Evolutionary conservation across 805 yeast species (phyloP), one percentile per base, ranked within the genome.

Genomic region (Starmerella cellae): DNA sequence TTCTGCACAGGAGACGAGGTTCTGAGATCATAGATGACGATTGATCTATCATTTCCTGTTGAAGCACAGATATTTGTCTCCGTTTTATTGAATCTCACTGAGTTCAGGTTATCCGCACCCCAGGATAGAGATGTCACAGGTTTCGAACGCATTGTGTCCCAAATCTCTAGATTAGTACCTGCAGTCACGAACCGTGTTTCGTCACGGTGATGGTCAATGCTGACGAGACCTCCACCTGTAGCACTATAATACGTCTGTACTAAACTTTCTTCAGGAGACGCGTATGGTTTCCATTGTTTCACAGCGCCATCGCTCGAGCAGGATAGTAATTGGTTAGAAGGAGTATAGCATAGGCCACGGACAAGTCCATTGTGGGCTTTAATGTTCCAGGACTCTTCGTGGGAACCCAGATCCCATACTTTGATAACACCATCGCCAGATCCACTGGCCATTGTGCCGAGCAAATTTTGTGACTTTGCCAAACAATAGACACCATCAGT

Each of bases 361-460:
- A 85, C 84, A 69, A 82, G 75, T 4, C 94, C 94, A 55, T 79
- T 76, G 64, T 91, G 99, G 0, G 94, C 97, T 58, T 78, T 77
- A 58, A 79, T 82, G 23, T 84, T 74, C 48, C 76, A 75, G 1
- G 73, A 60, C 58, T 91, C 95, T 16, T 75, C 76, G 48, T 91
- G 70, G 10, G 82, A 71, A 1, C 87, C 74, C 62, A 88, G 62
- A 61, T 88, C 82, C 98, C 98, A 91, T 57, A 83, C 82, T 60
- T 91, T 91, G 50, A 91, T 72, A 5, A 82, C 74, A 55, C 99
- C 99, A 60, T 91, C 99, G 28, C 94, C 98, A 6, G 91, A 77
- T 9, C 95, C 96, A 9, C 91, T 75, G 2, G 96, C 96, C 23
- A 88, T 62, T 56, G 77, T 77, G 55, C 76, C 81, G 39, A 85